Conservation (phyloP, 495 filamentous ascomycete species). For the Entonaema liquescens region DNA sequence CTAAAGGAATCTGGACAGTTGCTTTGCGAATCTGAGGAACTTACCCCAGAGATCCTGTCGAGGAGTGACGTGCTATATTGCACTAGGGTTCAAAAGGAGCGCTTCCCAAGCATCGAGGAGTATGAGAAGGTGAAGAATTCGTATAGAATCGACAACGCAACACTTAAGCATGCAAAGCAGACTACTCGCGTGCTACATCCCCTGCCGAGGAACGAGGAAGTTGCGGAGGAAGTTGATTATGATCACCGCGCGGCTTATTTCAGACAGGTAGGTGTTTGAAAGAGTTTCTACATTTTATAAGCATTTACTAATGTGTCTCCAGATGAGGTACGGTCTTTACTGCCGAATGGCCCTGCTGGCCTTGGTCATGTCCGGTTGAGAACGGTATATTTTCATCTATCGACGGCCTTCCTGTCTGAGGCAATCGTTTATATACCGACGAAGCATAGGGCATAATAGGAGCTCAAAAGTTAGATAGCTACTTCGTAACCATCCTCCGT, state of each 20-base stretch:
- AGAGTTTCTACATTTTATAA: background rate
- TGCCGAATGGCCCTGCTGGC: conserved; percentile 95
- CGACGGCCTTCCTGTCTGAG: conserved; percentile 16
- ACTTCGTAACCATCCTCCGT: conserved; percentile 17
- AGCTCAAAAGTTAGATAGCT: conserved; percentile 40
- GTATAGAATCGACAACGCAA: conserved; percentile 86
- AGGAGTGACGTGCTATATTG: conserved; percentile 92
- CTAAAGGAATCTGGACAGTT: conserved; percentile 79
- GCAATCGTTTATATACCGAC: conserved; percentile 16
- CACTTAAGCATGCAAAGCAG: conserved; percentile 89
- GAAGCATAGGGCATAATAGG: conserved; percentile 6
- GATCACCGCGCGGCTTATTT: conserved; percentile 98
- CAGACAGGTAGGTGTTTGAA: conserved; percentile 80
- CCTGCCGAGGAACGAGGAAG: conserved; percentile 89
- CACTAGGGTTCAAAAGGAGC: conserved; percentile 95
- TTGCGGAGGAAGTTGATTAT: conserved; percentile 95
- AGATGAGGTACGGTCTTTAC: conserved; percentile 99
- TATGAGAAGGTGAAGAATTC: conserved; percentile 88
- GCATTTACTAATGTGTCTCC: conserved; percentile 53
- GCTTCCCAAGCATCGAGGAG: conserved; percentile 78
- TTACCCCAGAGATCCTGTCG: conserved; percentile 86
- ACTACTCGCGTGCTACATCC: conserved; percentile 96
- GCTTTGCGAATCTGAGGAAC: conserved; percentile 71
- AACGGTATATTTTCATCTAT: conserved; percentile 1
- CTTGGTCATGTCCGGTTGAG: conserved; percentile 75